A percentile compares a stretch with the other conserved stretches of the same genome.
These are phyloP conservation scores for Poa pratensis DNA, from an alignment of 176 grass and related monocot species.

Conservation along the genomic window DNA sequence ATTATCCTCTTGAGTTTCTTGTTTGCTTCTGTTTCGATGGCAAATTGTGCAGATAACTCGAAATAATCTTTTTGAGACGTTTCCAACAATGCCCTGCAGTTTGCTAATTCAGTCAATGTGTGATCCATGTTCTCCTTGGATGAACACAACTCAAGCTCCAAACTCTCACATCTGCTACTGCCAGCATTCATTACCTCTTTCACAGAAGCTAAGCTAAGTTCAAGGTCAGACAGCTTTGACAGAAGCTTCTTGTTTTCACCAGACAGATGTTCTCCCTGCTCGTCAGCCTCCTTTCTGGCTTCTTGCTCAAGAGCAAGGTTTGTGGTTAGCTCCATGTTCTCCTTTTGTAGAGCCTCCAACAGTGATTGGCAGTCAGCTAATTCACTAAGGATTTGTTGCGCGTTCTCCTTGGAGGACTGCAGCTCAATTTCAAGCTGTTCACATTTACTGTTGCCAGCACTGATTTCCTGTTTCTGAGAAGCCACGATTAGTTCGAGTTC, in stretches of 20 bases:
- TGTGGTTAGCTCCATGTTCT: constrained; percentile 56
- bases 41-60: constrained; percentile 47
- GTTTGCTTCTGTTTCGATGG: constrained; percentile 49
- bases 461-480: constrained; percentile 54
- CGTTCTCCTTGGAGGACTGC: constrained; percentile 54
- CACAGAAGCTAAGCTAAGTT: constrained; percentile 54
- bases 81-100: constrained; percentile 53
- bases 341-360: constrained; percentile 65
- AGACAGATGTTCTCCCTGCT: constrained; percentile 56
- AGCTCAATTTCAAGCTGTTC: constrained; percentile 61
- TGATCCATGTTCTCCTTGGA: constrained; percentile 49
- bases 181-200: constrained; percentile 57
- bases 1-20: constrained; percentile 65
- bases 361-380: constrained; percentile 52
- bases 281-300: constrained; percentile 49
- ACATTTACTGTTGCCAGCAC: constrained; percentile 47
- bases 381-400: constrained; percentile 44
- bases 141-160: constrained; percentile 56
- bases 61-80: constrained; percentile 56
- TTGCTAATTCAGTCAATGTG: constrained; percentile 54
- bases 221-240: constrained; percentile 54
- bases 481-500: constrained; percentile 54
- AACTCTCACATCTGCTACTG: constrained; percentile 41
- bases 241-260: constrained; percentile 57
- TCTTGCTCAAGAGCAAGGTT: constrained; percentile 62